Evolutionary conservation across 2,329 filamentous ascomycete genomes (phyloP).

Genomic region (Huntiella savannae): DNA sequence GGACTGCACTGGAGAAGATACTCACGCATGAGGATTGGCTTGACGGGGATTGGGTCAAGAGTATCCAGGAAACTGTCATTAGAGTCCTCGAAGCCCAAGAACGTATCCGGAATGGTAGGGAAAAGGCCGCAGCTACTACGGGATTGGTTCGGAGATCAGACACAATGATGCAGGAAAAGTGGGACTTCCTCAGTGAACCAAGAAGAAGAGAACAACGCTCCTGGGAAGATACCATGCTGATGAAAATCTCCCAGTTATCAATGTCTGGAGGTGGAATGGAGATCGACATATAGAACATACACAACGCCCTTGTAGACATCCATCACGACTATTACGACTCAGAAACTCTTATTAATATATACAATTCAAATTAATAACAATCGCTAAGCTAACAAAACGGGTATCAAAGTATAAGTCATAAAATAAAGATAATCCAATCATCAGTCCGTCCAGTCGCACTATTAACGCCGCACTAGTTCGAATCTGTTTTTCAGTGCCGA

Average conservation of each 20-base stretch:
- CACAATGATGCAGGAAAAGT: slow-evolving; percentile 58
- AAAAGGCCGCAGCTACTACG: slow-evolving; percentile 14
- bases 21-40: slow-evolving; percentile 29
- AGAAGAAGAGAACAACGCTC: slow-evolving; percentile 38
- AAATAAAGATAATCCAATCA: too few relatives aligned
- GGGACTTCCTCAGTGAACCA: slow-evolving; percentile 50
- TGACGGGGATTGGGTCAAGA: slow-evolving; percentile 42
- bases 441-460: too few relatives aligned
- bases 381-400: too few relatives aligned
- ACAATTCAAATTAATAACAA: too few relatives aligned
- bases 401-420: too few relatives aligned
- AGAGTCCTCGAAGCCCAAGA: slow-evolving; percentile 13
- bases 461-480: too few relatives aligned
- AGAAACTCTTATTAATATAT: too few relatives aligned
- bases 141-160: slow-evolving; percentile 31
- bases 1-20: slow-evolving; percentile 25
- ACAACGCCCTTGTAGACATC: too few relatives aligned
- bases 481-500: too few relatives aligned
- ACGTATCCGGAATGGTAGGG: slow-evolving; percentile 19
- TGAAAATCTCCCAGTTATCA: slow-evolving; percentile 29
- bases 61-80: slow-evolving; percentile 34
- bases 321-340: too few relatives aligned
- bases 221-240: slow-evolving; percentile 34
- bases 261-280: slow-evolving; percentile 18
- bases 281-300: slow-evolving; percentile 16